Conservation (phyloP, 108 stramenopile genomes). For the Schizochytrium sp. region DNA sequence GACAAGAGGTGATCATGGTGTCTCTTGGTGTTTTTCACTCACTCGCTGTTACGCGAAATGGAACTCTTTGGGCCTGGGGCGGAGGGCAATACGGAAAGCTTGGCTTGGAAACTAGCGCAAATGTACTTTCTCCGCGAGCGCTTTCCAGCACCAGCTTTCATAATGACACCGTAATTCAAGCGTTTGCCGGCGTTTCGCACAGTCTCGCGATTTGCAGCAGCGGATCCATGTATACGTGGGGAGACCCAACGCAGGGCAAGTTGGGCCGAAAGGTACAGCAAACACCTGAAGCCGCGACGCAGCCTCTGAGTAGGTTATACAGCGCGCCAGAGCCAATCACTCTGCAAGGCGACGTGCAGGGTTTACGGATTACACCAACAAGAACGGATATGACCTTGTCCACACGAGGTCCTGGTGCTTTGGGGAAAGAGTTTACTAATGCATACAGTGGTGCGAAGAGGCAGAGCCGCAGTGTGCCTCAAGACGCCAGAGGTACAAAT, state of each 20-base stretch:
- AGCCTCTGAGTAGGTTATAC: too few relatives aligned
- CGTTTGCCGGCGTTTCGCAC: background rate
- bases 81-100: background rate
- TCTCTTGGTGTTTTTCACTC: conserved; percentile 11
- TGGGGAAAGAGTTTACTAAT: too few relatives aligned
- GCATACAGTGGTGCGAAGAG: too few relatives aligned
- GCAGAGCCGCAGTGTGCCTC: too few relatives aligned
- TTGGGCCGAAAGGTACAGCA: background rate
- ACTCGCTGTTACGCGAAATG: background rate
- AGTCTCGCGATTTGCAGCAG: background rate
- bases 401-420: too few relatives aligned
- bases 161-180: background rate
- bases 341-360: background rate
- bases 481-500: too few relatives aligned
- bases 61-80: background rate
- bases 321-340: background rate
- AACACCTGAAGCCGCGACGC: too few relatives aligned
- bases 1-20: background rate
- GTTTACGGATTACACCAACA: too few relatives aligned
- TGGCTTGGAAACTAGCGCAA: background rate
- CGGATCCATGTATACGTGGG: background rate
- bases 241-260: background rate
- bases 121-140: background rate
- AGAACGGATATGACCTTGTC: too few relatives aligned
- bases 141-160: background rate